Evolutionary conservation across 2,329 filamentous ascomycete genomes (phyloP).

Genomic region (Aspergillus sp.): DNA sequence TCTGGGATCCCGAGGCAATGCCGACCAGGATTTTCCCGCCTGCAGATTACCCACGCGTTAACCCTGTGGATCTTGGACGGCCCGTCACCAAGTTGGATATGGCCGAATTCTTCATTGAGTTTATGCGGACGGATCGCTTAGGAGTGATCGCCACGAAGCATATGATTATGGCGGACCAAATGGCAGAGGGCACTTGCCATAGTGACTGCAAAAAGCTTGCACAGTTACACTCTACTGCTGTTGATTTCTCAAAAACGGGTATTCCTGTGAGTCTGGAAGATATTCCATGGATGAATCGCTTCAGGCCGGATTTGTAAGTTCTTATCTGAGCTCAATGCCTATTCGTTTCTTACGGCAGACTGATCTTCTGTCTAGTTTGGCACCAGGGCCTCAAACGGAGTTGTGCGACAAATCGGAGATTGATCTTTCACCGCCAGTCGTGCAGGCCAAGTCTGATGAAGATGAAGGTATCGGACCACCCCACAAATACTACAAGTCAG

Average conservation of each 20-base stretch:
- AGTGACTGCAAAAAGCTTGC: conserved; percentile 53
- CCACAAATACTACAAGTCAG: conserved; percentile 60
- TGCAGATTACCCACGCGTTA: conserved; percentile 64
- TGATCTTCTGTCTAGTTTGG: conserved; percentile 10
- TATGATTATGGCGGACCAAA: conserved; percentile 60
- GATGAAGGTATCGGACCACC: conserved; percentile 43
- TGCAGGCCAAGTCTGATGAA: conserved; percentile 42
- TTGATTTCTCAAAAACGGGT: conserved; percentile 74
- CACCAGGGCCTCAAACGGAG: conserved; percentile 16
- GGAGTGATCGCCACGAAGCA: conserved; percentile 63
- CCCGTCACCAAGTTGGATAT: conserved; percentile 62
- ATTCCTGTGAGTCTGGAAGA: conserved; percentile 47
- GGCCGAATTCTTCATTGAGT: conserved; percentile 73
- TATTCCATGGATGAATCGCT: conserved; percentile 37
- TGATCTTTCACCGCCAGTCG: conserved; percentile 41
- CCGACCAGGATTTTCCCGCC: conserved; percentile 50
- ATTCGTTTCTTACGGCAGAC: no score
- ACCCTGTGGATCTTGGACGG: conserved; percentile 56
- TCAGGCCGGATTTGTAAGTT: conserved; percentile 54
- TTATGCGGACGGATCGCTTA: conserved; percentile 64
- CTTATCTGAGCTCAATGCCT: background rate
- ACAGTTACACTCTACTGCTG: conserved; percentile 63
- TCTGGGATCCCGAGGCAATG: conserved; percentile 56
- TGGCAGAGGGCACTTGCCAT: conserved; percentile 47
- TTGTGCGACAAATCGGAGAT: conserved; percentile 38